phyloP scores from a whole-genome alignment of 2,329 filamentous ascomycete species.

The Penicillium psychrosexuale region DNA sequence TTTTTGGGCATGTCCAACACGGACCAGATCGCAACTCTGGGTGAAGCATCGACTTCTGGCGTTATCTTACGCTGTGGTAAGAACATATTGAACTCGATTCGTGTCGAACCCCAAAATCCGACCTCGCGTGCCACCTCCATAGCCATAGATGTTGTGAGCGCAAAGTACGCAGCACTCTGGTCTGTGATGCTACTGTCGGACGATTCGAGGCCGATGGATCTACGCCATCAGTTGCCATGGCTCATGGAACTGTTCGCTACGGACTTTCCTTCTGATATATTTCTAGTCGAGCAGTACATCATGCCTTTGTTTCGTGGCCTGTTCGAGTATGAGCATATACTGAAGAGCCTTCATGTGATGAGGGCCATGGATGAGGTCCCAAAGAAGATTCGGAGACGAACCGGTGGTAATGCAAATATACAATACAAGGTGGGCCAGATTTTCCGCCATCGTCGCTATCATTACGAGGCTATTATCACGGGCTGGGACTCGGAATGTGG shows the following conservation, averaged over 20 bases:
- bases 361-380: constrained; percentile 55
- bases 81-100: constrained; percentile 74
- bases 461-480: constrained; percentile 75
- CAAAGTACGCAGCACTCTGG: constrained; percentile 73
- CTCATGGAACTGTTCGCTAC: constrained; percentile 63
- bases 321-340: constrained; percentile 54
- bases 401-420: constrained; percentile 45
- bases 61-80: constrained; percentile 73
- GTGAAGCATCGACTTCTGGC: constrained; percentile 61
- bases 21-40: constrained; percentile 54
- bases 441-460: constrained; percentile 77
- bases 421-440: constrained; percentile 74
- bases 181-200: constrained; percentile 56
- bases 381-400: constrained; percentile 46
- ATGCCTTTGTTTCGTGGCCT: constrained; percentile 57
- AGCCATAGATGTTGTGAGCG: constrained; percentile 56
- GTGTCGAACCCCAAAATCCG: constrained; percentile 46
- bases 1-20: constrained; percentile 46
- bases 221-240: constrained; percentile 62
- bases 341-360: constrained; percentile 55
- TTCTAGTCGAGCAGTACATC: constrained; percentile 66
- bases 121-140: constrained; percentile 34
- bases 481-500: constrained; percentile 73
- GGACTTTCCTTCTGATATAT: constrained; percentile 68
- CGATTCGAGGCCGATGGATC: constrained; percentile 47